These are phyloP conservation scores for Jacaranda mimosifolia DNA, from an alignment of 257 asterid genomes.

Conservation along the genomic window DNA sequence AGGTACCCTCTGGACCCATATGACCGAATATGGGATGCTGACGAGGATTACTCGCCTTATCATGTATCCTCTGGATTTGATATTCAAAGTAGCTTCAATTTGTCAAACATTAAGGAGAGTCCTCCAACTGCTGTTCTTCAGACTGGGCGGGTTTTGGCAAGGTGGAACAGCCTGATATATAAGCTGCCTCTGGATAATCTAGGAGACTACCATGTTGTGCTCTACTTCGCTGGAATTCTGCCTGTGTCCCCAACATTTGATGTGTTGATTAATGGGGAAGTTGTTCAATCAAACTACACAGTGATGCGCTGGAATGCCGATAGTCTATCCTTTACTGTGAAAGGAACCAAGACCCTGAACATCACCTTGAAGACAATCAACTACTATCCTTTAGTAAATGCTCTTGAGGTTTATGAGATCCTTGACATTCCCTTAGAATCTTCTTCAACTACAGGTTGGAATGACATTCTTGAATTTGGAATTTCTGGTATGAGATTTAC, in stretches of 20 bases:
- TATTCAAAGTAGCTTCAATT: constrained; percentile 57
- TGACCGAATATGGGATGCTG: constrained; percentile 94
- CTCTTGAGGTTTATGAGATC: constrained; percentile 87
- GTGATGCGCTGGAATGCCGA: constrained; percentile 69
- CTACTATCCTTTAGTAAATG: constrained; percentile 82
- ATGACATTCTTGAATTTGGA: constrained; percentile 11
- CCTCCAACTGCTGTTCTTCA: constrained; percentile 85
- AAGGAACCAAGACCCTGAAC: constrained; percentile 67
- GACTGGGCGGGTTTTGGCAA: constrained; percentile 83
- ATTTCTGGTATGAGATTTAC: constrained; percentile 8
- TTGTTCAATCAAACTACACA: constrained; percentile 66
- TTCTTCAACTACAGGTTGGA: constrained; percentile 86
- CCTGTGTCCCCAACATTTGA: constrained; percentile 84
- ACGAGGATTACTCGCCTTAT: constrained; percentile 81
- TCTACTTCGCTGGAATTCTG: constrained; percentile 93
- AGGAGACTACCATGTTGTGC: constrained; percentile 83
- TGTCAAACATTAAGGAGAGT: constrained; percentile 68
- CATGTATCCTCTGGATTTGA: constrained; percentile 85
- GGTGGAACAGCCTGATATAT: constrained; percentile 74
- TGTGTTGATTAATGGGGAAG: constrained; percentile 66
- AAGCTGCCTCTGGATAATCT: constrained; percentile 66
- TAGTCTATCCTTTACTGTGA: constrained; percentile 57
- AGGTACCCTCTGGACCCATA: constrained; percentile 91
- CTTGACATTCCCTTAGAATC: constrained; percentile 78
- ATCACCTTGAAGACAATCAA: constrained; percentile 71